phyloP scores from a whole-genome alignment of 2,329 filamentous ascomycete species.

The Clarireedia paspali region DNA sequence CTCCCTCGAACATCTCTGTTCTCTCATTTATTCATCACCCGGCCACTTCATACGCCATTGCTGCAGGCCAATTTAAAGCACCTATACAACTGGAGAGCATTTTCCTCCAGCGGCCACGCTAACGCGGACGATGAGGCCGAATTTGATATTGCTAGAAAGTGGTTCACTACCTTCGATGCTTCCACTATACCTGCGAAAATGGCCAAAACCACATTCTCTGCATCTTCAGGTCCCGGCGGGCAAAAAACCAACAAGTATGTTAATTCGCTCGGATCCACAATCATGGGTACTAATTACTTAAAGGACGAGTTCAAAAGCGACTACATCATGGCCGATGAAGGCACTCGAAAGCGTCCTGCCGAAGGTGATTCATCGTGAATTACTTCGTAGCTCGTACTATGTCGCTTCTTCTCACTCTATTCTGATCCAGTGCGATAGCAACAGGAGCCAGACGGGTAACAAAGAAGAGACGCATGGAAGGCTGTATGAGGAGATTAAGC shows the following conservation, averaged over 20 bases:
- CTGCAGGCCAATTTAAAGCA: conserved; percentile 6
- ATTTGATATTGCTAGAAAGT: conserved; percentile 24
- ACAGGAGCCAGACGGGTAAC: conserved; percentile 24
- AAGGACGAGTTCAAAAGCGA: conserved; percentile 30
- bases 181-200: conserved; percentile 22
- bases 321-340: conserved; percentile 24
- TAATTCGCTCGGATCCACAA: not conserved
- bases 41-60: conserved; percentile 6
- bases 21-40: conserved; percentile 9
- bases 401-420: conserved; percentile 24
- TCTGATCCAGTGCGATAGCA: conserved; percentile 25
- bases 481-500: conserved; percentile 23
- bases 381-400: conserved; percentile 25
- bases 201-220: conserved; percentile 21
- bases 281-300: conserved; percentile 2
- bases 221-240: conserved; percentile 27
- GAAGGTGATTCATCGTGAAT: conserved; percentile 20
- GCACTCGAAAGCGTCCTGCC: conserved; percentile 21
- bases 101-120: conserved; percentile 15
- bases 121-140: conserved; percentile 17
- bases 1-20: not conserved
- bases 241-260: conserved; percentile 31
- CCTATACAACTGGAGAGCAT: conserved; percentile 12
- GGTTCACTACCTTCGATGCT: conserved; percentile 22
- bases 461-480: conserved; percentile 22